phyloP scores from a whole-genome alignment of 345 rosid genomes.

The Nasturtium officinale region DNA sequence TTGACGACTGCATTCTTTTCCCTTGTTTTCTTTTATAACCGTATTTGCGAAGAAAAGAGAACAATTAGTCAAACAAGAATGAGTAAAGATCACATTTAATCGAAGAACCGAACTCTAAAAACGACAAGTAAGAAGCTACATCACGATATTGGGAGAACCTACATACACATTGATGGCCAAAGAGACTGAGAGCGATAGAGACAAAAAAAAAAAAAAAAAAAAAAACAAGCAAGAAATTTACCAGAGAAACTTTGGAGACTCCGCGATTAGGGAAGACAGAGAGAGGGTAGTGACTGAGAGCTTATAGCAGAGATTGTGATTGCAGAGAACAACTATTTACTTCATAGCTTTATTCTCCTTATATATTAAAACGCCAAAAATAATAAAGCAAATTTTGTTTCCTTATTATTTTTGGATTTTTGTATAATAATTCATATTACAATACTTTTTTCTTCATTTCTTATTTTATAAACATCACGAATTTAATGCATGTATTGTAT shows the following conservation, averaged over 20 bases:
- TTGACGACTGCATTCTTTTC: constrained; percentile 64
- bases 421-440: constrained; percentile 16
- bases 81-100: constrained; percentile 23
- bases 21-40: constrained; percentile 23
- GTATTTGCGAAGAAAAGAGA: constrained; percentile 31
- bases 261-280: constrained; percentile 43
- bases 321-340: constrained; percentile 15
- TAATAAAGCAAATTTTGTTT: neutral
- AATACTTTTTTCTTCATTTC: neutral
- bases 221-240: constrained; percentile 19
- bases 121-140: neutral
- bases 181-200: neutral
- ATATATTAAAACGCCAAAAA: neutral
- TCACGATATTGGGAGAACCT: neutral
- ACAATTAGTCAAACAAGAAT: constrained; percentile 15
- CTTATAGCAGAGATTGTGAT: constrained; percentile 27
- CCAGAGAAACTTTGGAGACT: constrained; percentile 47
- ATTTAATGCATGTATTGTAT: neutral
- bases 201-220: no score
- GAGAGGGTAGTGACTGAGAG: neutral
- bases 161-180: constrained; percentile 23
- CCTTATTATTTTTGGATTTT: constrained; percentile 3
- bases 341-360: constrained; percentile 20
- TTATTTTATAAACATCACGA: neutral
- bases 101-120: neutral